Evolutionary conservation across 2,329 filamentous ascomycete species (phyloP).

Genomic region (Ciborinia camelliae): DNA sequence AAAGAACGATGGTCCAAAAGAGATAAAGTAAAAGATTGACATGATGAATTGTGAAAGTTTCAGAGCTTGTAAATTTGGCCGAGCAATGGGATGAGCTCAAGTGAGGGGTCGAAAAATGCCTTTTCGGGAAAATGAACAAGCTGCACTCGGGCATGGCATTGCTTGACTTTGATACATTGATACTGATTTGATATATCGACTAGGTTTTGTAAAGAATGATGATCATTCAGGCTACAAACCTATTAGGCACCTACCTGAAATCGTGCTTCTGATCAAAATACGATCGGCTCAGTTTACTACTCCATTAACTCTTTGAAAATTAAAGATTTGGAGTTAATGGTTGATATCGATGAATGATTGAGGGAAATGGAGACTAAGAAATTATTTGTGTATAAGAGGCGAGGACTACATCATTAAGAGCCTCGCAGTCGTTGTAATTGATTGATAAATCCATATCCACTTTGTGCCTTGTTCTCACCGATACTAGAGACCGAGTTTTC

Average conservation of each 20-base stretch:
- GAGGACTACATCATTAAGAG: slow-evolving; percentile 25
- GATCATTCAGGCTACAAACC: not conserved
- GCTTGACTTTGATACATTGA: not conserved
- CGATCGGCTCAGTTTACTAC: not conserved
- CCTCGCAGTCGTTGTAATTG: slow-evolving; percentile 39
- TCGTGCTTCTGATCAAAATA: not conserved
- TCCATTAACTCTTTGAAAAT: not conserved
- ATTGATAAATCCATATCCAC: slow-evolving; percentile 39
- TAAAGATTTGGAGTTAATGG: not conserved
- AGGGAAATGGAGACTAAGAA: not conserved
- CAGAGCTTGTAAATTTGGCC: not conserved
- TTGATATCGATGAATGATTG: not conserved
- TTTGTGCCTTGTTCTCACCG: slow-evolving; percentile 29
- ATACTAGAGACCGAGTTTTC: slow-evolving; percentile 15
- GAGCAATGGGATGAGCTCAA: not conserved
- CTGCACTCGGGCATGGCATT: not conserved
- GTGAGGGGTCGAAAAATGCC: not conserved
- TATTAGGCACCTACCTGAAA: not conserved
- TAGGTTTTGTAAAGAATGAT: not conserved
- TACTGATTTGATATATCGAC: not conserved
- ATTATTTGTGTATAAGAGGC: not conserved
- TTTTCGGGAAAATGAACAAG: not conserved
- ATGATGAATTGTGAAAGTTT: not conserved
- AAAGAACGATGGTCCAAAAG: not conserved
- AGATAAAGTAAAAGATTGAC: not conserved